phyloP scores from a whole-genome alignment of 1,284 basidiomycete species.

The Mrakiaceae sp. region DNA sequence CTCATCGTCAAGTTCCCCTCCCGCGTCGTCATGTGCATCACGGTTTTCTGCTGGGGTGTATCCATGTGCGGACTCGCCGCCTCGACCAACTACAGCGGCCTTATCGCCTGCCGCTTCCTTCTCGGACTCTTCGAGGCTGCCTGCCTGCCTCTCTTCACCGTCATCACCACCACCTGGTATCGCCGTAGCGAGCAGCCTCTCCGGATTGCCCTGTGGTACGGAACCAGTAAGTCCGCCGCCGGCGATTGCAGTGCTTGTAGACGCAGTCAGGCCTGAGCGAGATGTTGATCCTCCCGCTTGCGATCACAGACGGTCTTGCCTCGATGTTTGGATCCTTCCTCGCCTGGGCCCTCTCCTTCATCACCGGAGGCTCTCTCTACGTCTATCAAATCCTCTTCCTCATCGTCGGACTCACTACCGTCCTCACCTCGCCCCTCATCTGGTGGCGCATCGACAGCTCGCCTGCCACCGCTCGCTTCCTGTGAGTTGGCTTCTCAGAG shows the following conservation, averaged over 20 bases:
- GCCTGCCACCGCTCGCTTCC: slow-evolving; percentile 32
- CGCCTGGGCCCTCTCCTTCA: slow-evolving; percentile 29
- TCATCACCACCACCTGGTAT: slow-evolving; percentile 36
- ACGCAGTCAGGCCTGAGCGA: background rate
- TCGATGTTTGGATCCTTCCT: slow-evolving; percentile 30
- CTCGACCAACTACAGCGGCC: slow-evolving; percentile 22
- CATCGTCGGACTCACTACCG: slow-evolving; percentile 30
- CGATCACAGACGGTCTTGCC: slow-evolving; percentile 25
- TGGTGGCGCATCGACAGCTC: slow-evolving; percentile 30
- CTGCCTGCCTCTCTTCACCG: slow-evolving; percentile 34
- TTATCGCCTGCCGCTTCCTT: slow-evolving; percentile 31
- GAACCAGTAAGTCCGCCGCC: slow-evolving; percentile 21
- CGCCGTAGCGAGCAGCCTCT: slow-evolving; percentile 33
- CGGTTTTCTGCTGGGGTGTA: slow-evolving; percentile 29
- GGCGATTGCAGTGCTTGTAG: too few relatives aligned
- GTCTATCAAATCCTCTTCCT: slow-evolving; percentile 36
- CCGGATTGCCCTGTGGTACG: slow-evolving; percentile 31
- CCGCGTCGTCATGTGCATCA: slow-evolving; percentile 25
- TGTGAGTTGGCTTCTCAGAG: slow-evolving; percentile 9
- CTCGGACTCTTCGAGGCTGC: slow-evolving; percentile 35
- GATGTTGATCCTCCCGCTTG: background rate
- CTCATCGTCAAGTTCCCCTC: slow-evolving; percentile 26
- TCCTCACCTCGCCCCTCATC: slow-evolving; percentile 30
- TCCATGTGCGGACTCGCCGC: slow-evolving; percentile 23
- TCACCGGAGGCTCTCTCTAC: slow-evolving; percentile 25